These are phyloP conservation scores for Fistulinella cinereoalba DNA, from an alignment of 1,284 basidiomycete species.

Conservation along the genomic window DNA sequence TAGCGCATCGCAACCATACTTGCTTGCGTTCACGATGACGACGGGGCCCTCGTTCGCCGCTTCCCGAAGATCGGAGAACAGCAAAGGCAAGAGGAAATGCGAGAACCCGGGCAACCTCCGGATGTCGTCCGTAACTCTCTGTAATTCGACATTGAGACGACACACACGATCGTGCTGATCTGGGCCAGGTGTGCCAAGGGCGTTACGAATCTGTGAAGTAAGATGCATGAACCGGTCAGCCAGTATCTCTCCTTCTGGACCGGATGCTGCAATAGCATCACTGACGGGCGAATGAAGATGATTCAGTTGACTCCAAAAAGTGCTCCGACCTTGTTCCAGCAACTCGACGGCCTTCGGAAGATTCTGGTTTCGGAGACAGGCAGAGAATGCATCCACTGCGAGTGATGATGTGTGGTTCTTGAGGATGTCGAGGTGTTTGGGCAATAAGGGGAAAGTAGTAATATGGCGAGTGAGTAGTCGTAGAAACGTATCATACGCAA, in stretches of 20 bases:
- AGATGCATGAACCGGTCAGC: background rate
- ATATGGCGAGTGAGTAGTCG: background rate
- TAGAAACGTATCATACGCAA: background rate
- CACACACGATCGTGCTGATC: background rate
- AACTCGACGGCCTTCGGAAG: too few species aligned
- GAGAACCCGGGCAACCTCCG: background rate
- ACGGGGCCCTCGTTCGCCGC: too few species aligned
- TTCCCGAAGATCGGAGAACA: too few species aligned
- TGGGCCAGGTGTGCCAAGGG: background rate
- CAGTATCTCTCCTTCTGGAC: background rate
- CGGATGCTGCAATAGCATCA: background rate
- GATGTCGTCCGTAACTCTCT: background rate
- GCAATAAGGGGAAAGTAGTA: background rate
- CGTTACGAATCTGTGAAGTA: background rate
- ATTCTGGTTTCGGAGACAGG: too few species aligned
- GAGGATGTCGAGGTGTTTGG: background rate
- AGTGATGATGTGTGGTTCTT: background rate
- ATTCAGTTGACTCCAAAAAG: background rate
- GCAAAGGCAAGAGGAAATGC: background rate
- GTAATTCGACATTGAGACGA: background rate
- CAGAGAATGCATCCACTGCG: background rate
- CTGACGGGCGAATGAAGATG: background rate
- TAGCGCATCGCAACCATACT: too few species aligned
- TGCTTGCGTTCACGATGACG: too few species aligned
- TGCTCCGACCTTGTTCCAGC: background rate